phyloP scores from a whole-genome alignment of 495 filamentous ascomycete genomes.

The Symbiotaphrina buchneri region DNA sequence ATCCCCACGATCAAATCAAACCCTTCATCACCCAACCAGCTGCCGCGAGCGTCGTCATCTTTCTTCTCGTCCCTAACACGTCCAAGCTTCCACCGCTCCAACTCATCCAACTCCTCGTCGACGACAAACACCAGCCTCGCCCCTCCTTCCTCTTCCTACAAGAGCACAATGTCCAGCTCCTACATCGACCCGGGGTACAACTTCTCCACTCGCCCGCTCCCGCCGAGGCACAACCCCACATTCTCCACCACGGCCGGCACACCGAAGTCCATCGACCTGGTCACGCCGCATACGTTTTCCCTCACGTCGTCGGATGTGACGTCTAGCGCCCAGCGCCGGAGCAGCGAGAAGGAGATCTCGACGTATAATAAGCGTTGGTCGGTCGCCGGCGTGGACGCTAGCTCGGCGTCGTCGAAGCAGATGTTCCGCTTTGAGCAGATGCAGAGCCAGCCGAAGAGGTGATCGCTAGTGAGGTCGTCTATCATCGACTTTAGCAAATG shows the following conservation, averaged over 20 bases:
- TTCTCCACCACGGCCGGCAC: slow-evolving; percentile 11
- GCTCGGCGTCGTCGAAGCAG: slow-evolving; percentile 1
- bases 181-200: background rate
- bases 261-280: slow-evolving; percentile 14
- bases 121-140: background rate
- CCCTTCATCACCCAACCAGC: too few relatives aligned
- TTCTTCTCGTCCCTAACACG: too few relatives aligned
- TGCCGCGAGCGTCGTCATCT: too few relatives aligned
- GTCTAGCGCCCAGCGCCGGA: background rate
- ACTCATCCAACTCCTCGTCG: background rate
- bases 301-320: background rate
- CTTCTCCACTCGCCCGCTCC: slow-evolving; percentile 8
- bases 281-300: slow-evolving; percentile 10
- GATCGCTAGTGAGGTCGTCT: too few relatives aligned
- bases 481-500: too few relatives aligned
- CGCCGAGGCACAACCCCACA: slow-evolving; percentile 10
- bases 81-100: too few relatives aligned
- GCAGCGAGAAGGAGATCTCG: background rate
- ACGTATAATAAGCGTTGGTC: slow-evolving; percentile 2
- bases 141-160: background rate
- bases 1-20: too few relatives aligned
- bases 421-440: slow-evolving; percentile 12
- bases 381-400: background rate
- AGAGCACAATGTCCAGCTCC: background rate
- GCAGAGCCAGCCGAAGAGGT: slow-evolving; percentile 2